Conservation (phyloP, 768 basidiomycete species). For the Amanita fuliginea region DNA sequence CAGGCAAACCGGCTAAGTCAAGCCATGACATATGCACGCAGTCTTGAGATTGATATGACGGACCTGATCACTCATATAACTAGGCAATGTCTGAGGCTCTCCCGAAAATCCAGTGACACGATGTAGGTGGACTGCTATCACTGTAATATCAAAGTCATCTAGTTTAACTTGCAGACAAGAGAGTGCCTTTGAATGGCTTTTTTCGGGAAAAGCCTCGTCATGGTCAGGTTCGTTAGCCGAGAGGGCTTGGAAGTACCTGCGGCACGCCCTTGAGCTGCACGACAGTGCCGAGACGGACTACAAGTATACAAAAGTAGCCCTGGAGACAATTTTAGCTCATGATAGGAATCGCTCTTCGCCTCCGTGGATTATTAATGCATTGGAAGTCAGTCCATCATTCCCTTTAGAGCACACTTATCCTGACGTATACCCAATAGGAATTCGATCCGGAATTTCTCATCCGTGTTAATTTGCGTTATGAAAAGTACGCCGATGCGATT, state of each 20-base stretch:
- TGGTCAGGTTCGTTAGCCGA: constrained; percentile 78
- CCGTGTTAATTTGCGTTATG: constrained; percentile 66
- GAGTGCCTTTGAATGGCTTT: constrained; percentile 72
- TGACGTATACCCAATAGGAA: constrained; percentile 27
- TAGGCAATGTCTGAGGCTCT: constrained; percentile 66
- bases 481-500: constrained; percentile 67
- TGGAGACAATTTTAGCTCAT: constrained; percentile 66
- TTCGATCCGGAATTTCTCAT: constrained; percentile 81
- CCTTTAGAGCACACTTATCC: constrained; percentile 4
- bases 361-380: constrained; percentile 69
- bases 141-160: constrained; percentile 2
- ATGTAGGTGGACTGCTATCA: constrained; percentile 31
- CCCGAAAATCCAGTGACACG: constrained; percentile 46
- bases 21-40: constrained; percentile 68
- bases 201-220: constrained; percentile 67
- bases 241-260: constrained; percentile 83
- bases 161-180: constrained; percentile 33
- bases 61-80: constrained; percentile 75
- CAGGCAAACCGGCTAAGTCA: constrained; percentile 71
- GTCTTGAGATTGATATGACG: constrained; percentile 77
- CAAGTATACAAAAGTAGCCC: constrained; percentile 62
- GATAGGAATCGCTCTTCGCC: constrained; percentile 59
- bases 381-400: constrained; percentile 42
- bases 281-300: constrained; percentile 64
- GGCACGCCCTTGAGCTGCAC: constrained; percentile 66